Evolutionary conservation across 148 eudicot genomes (phyloP).

Genomic region (Vaccinium vitisidaea): DNA sequence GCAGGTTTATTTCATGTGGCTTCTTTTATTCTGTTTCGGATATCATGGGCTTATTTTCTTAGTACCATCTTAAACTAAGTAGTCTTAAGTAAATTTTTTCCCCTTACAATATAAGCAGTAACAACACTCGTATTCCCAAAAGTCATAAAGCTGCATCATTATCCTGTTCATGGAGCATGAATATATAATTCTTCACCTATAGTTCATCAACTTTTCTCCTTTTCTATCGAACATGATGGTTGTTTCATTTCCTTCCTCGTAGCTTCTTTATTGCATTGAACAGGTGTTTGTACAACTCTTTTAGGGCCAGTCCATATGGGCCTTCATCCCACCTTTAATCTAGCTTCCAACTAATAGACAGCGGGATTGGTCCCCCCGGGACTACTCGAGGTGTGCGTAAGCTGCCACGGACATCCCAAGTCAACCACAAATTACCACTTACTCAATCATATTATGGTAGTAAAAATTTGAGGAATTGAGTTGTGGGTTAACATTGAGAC

Average conservation of each 20-base stretch:
- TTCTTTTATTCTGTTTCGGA: not conserved
- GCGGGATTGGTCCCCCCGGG: not conserved
- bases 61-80: no score
- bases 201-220: not conserved
- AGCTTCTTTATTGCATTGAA: not conserved
- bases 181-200: not conserved
- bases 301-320: not conserved
- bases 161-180: not conserved
- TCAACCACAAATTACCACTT: not conserved
- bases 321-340: not conserved
- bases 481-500: no score
- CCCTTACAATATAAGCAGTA: not conserved
- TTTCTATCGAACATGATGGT: not conserved
- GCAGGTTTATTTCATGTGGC: constrained; percentile 50
- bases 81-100: no score
- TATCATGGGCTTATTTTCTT: not conserved
- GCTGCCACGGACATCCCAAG: not conserved
- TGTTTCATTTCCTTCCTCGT: not conserved
- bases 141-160: not conserved
- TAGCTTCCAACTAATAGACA: not conserved
- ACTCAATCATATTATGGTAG: not conserved
- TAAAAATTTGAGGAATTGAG: not conserved
- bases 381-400: not conserved
- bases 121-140: not conserved
- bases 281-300: not conserved